Percentiles rank a stretch among this genome's conserved stretches.
phyloP scores from a whole-genome alignment of 2,329 filamentous ascomycete species.

The Torrubiella hemipterigena region DNA sequence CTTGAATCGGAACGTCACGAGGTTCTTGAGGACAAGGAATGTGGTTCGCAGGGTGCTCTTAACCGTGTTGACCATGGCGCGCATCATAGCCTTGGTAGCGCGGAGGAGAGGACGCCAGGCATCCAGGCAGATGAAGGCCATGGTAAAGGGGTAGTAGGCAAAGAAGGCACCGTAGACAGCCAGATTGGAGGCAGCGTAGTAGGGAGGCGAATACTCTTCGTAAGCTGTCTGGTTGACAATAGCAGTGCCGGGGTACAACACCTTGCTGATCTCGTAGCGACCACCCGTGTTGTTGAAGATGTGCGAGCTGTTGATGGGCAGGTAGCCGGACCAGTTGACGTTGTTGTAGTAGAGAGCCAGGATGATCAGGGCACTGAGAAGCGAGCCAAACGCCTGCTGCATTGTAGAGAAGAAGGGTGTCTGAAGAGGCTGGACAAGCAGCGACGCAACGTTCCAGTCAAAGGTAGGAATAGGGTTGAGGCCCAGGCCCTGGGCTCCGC shows the following conservation, averaged over 20 bases:
- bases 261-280: neutral
- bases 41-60: neutral
- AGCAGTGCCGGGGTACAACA: neutral
- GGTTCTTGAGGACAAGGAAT: neutral
- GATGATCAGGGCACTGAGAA: neutral
- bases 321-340: neutral
- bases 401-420: neutral
- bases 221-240: conserved; percentile 14
- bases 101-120: neutral
- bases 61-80: neutral
- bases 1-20: neutral
- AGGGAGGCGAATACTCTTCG: conserved; percentile 7
- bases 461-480: conserved; percentile 5
- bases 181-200: conserved; percentile 1
- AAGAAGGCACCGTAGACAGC: neutral
- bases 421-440: neutral
- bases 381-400: neutral
- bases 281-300: neutral
- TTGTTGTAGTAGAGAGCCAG: neutral
- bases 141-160: neutral
- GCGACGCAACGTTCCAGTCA: conserved; percentile 5
- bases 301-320: neutral
- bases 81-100: neutral
- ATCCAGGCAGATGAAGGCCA: neutral
- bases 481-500: neutral